Evolutionary conservation across 179 eudicot species (phyloP), one percentile per base, ranked within the genome.

Genomic region (Nepenthes alata): DNA sequence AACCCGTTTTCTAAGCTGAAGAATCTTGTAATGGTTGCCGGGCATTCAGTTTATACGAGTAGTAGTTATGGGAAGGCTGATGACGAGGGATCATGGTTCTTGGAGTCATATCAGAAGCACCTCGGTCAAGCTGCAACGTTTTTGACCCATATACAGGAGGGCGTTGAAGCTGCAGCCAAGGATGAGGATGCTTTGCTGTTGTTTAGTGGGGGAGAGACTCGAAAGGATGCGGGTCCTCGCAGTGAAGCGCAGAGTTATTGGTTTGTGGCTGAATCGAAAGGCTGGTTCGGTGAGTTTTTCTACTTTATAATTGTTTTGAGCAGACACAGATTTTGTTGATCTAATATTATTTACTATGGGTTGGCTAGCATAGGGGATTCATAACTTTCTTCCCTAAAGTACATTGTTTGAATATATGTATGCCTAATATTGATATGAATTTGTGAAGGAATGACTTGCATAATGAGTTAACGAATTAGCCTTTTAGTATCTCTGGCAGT

Each of bases 181-280:
- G 97, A 93, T 71, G 79, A 80, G 35, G 80, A 50, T 53, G 85
- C 97, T 15, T 70, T 93, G 88, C 75, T 93, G 63, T 82, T 89
- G 69, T 93, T 93, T 70, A 93, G 98, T 70, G 97, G 98, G 37
- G 98, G 98, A 14, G 95, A 93, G 80, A 93, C 98, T 48, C 80
- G 97, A 49, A 93, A 87, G 67, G 95, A 89, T 57, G 98, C 97
- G 0, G 98, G 97, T 61, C 98, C 98, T 37, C 83, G 97, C 3
- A 93, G 98, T 36, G 98, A 89, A 70, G 98, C 98, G 1, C 98
- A 93, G 77, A 93, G 98, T 78, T 93, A 93, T 65, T 89, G 98
- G 98, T 67, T 70, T 65, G 97, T 89, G 73, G 97, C 97, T 66
- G 98, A 93, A 60, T 81, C 98, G 0, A 78, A 83, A 75, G 80